These are phyloP conservation scores for Linnemannia schmuckeri DNA, from an alignment of 192 early-diverging fungal genomes.

Conservation along the genomic window DNA sequence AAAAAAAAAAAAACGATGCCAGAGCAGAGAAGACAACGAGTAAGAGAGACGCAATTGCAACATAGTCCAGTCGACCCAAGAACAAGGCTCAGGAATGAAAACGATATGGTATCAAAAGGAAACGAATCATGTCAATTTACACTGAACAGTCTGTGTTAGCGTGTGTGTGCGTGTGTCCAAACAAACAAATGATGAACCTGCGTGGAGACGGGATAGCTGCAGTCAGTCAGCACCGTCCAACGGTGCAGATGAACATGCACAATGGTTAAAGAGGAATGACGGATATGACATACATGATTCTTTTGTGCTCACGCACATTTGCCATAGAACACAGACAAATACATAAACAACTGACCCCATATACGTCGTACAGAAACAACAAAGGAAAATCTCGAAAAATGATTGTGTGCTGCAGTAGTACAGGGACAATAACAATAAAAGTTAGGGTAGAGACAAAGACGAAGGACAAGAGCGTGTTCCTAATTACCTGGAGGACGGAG, in stretches of 20 bases:
- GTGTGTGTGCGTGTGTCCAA: not conserved
- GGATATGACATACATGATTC: not conserved
- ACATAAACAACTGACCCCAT: not conserved
- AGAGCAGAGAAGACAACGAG: not conserved
- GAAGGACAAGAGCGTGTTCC: not conserved
- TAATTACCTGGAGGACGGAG: not conserved
- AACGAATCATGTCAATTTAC: not conserved
- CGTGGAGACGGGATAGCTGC: not conserved
- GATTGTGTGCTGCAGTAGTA: not conserved
- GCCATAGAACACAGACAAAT: not conserved
- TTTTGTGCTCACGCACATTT: not conserved
- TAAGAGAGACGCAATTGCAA: not conserved
- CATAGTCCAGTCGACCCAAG: not conserved
- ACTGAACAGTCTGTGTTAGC: not conserved
- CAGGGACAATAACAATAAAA: not conserved
- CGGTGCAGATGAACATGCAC: slow-evolving; percentile 5
- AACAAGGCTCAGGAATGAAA: not conserved
- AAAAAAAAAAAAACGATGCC: not conserved
- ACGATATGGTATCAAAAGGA: not conserved
- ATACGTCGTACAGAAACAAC: not conserved
- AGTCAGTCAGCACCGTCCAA: not conserved
- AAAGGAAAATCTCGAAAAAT: not conserved
- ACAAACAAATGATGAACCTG: not conserved
- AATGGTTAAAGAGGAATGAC: not conserved
- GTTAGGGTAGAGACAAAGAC: not conserved